phyloP scores from a whole-genome alignment of 2,329 filamentous ascomycete species.

The Mollisia scopiformis region DNA sequence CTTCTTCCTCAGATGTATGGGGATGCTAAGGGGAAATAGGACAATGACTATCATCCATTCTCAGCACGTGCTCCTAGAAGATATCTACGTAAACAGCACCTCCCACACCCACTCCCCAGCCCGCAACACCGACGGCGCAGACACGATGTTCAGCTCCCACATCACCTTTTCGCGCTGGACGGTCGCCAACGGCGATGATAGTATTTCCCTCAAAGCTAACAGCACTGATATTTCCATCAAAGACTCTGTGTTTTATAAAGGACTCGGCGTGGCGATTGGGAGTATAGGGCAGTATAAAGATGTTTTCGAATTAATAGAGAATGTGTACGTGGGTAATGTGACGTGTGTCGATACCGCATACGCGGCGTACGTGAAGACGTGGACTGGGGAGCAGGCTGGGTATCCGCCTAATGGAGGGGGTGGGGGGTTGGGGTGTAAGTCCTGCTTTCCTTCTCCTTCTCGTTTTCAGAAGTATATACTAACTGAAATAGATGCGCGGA shows the following conservation, averaged over 20 bases:
- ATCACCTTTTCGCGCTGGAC: conserved; percentile 54
- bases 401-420: conserved; percentile 62
- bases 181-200: conserved; percentile 56
- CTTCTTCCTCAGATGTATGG: neutral
- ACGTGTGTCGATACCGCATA: conserved; percentile 48
- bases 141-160: conserved; percentile 55
- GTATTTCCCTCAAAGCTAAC: conserved; percentile 58
- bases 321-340: conserved; percentile 51
- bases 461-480: neutral
- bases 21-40: conserved; percentile 20
- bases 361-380: conserved; percentile 60
- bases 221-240: conserved; percentile 55
- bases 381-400: conserved; percentile 54
- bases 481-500: conserved; percentile 51
- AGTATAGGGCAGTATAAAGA: conserved; percentile 58
- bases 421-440: conserved; percentile 50
- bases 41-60: conserved; percentile 47
- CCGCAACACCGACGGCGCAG: conserved; percentile 50
- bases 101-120: conserved; percentile 47
- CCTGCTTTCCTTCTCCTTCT: neutral
- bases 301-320: conserved; percentile 51
- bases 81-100: conserved; percentile 57
- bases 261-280: conserved; percentile 58
- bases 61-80: conserved; percentile 47
- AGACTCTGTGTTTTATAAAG: conserved; percentile 51